Base-by-base conservation (phyloP, 352 stramenopile species). In the Phytophthora sansomeana region DNA sequence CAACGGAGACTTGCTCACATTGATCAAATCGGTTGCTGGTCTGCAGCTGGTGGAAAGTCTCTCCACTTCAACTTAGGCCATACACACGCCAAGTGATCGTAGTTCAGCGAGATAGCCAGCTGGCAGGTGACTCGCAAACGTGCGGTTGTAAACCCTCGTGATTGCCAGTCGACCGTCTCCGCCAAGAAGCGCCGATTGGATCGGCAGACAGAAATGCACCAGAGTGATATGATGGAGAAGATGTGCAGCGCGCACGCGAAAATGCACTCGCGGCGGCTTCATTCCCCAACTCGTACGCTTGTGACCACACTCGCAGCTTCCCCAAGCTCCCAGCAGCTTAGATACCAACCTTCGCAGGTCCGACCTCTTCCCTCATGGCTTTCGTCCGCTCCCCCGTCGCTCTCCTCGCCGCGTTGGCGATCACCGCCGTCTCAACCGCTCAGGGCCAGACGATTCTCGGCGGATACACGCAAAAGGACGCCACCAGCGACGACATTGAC, bases 401-500 rank as follows among this genome's bases (percentile, higher is more conserved):
- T 64, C 59, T 69, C 26, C 41, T 70, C 33, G 52, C 57, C n/a
- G 48, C 39, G 24, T 53, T 73, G 53, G 53, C 42, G 17, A 28
- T 77, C 21, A 21, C 43, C 28, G 29, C 53, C 51, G 17, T 14
- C 14, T 63, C 53, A n/a, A 64, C 35, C 13, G 46, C 42, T 33
- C 58, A 77, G 21, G 43, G 30, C 13, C 24, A 55, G n/a, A 60
- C 48, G 29, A 58, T 75, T 54, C 47, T 70, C 10, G 72, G 72
- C n/a, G 61, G 59, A 28, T 80, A 72, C 50, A 59, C 38, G 29
- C 51, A 52, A 19, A 50, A 67, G n/a, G 60, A 67, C 24, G 42
- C 58, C 5, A 80, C 72, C 17, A 53, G 49, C 46, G 57, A 52
- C 16, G 72, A 77, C 30, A 48, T 72, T 10, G 50, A 66, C 26